Conservation (phyloP, 257 asterid genomes). For the Primulina huaijiensis region DNA sequence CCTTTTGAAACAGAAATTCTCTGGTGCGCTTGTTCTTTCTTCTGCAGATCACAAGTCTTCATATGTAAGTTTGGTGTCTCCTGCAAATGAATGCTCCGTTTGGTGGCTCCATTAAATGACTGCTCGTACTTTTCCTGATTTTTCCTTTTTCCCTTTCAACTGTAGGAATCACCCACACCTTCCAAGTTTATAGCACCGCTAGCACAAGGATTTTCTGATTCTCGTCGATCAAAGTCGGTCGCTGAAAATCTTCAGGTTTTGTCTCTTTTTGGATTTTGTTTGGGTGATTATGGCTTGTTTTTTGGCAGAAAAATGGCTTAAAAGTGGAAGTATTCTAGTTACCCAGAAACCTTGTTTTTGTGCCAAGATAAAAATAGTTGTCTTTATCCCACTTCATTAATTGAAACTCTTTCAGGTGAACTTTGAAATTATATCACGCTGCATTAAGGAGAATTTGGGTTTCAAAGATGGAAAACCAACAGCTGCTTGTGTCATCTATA, state of each 20-base stretch:
- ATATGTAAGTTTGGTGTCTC: constrained; percentile 51
- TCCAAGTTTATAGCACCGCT: constrained; percentile 66
- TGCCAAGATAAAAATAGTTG: background rate
- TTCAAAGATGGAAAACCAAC: constrained; percentile 90
- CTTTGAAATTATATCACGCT: constrained; percentile 71
- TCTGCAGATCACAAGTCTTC: constrained; percentile 70
- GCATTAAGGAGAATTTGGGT: constrained; percentile 86
- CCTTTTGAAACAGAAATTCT: constrained; percentile 56
- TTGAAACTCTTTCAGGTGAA: constrained; percentile 53
- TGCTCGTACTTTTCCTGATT: constrained; percentile 22
- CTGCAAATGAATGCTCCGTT: constrained; percentile 27
- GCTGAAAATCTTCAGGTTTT: constrained; percentile 79
- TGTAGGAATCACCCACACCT: constrained; percentile 96
- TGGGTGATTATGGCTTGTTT: background rate
- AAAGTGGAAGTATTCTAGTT: constrained; percentile 12
- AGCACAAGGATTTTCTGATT: constrained; percentile 79
- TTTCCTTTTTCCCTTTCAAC: constrained; percentile 27
- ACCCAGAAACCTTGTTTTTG: constrained; percentile 1
- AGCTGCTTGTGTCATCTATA: constrained; percentile 91
- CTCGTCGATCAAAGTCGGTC: constrained; percentile 71
- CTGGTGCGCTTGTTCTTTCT: constrained; percentile 61
- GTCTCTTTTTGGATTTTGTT: constrained; percentile 19
- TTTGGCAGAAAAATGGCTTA: constrained; percentile 12
- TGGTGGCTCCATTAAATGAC: constrained; percentile 17
- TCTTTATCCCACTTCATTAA: constrained; percentile 16